Base-by-base conservation (phyloP, 2,329 filamentous ascomycete genomes). In the Cladosporium colombiae region DNA sequence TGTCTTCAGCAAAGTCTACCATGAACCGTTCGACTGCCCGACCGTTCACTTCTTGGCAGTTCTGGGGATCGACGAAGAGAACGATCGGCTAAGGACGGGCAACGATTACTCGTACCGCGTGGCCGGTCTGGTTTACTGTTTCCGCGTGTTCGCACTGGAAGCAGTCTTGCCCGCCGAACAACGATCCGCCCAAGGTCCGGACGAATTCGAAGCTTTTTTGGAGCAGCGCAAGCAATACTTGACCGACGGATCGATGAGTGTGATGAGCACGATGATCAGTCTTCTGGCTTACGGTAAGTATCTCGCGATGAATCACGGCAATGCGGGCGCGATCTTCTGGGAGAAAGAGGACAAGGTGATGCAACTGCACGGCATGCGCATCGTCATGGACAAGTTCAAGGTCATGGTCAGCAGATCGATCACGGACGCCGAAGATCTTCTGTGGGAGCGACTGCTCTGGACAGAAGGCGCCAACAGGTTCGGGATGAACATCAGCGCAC, bases 241-340 rank as follows among this genome's bases (percentile, higher is more conserved):
- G 23, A 35, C 57, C 21, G 27, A 50, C 21, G n/a, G 57, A 29
- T 46, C 57, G 11, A 31, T 27, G 11, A 60, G 37, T 8, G 23
- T 50, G 16, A 50, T 50, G 16, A 46, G 57, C 27, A 46, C 21
- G 27, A 37, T 37, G 14, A n/a, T 57, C 14, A 57, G 53, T 37
- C 29, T 57, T 57, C 29, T 57, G 2, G 53, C 53, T 35, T 57
- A 57, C n/a, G n/a, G 53, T n/a, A 57, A 57, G 53, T 35, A 37
- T 21, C 29, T 57, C 6, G 31, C n/a, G 8, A 57, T 57, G 14
- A 57, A 57, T 23, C 14, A 57, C 14, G 14, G 53, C 5, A 57
- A 57, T 23, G 11, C 5, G 7, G 31, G 53, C 1, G 8, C 31
- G n/a, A 37, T 57, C 29, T 57, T 37, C 31, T 57, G 14, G 31